These are phyloP conservation scores for Suillus americanus DNA, from an alignment of 768 basidiomycete species.

Conservation along the genomic window DNA sequence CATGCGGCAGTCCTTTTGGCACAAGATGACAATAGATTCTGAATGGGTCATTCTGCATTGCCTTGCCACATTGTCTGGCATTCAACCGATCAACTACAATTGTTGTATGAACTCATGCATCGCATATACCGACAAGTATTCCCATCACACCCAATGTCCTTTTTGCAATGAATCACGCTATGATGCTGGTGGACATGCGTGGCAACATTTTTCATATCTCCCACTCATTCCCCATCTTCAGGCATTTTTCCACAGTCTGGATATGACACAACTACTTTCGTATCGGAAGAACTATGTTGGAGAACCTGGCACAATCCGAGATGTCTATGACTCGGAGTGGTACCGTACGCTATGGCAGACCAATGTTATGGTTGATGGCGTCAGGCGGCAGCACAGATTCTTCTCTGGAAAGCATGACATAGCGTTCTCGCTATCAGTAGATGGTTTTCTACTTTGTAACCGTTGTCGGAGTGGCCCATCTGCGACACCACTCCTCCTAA, in stretches of 20 bases:
- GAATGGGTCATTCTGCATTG: conserved; percentile 25
- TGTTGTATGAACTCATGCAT: conserved; percentile 33
- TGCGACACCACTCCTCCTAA: too few relatives aligned
- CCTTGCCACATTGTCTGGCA: background rate
- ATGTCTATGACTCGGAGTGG: conserved; percentile 32
- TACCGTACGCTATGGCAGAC: conserved; percentile 21
- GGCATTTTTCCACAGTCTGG: conserved; percentile 19
- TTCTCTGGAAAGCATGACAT: conserved; percentile 38
- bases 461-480: too few relatives aligned
- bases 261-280: conserved; percentile 15
- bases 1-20: conserved; percentile 26
- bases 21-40: conserved; percentile 25
- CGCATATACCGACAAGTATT: conserved; percentile 4
- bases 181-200: conserved; percentile 19
- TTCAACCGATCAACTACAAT: conserved; percentile 24
- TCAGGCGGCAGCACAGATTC: conserved; percentile 22
- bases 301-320: background rate
- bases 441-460: too few relatives aligned
- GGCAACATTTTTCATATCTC: conserved; percentile 31
- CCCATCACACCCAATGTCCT: conserved; percentile 27
- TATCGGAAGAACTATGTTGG: conserved; percentile 17
- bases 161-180: conserved; percentile 34
- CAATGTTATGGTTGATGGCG: conserved; percentile 29
- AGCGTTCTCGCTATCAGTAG: conserved; percentile 16
- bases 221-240: conserved; percentile 27